Conservation (phyloP, 2,329 filamentous ascomycete species). For the Fulvia fulva region DNA sequence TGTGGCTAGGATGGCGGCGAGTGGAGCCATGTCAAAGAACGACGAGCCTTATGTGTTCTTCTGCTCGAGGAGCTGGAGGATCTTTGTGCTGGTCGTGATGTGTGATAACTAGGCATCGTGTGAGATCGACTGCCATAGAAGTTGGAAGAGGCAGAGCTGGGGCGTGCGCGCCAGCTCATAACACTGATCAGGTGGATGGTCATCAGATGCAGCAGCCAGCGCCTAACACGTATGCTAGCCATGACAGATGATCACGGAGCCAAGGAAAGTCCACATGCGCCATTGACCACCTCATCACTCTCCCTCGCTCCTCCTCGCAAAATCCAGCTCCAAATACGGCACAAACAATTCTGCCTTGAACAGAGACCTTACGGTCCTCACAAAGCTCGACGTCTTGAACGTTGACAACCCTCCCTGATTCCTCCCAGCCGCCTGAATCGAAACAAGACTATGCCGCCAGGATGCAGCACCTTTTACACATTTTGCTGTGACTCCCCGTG, state of each 20-base stretch:
- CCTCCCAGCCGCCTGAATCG: conserved; percentile 6
- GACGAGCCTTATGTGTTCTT: background rate
- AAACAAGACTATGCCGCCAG: conserved; percentile 14
- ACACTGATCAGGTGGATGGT: too few species aligned
- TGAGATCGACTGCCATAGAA: too few species aligned
- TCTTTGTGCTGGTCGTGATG: background rate
- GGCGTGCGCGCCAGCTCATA: too few species aligned
- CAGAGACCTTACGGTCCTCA: conserved; percentile 15
- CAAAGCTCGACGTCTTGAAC: conserved; percentile 15
- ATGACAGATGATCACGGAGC: too few species aligned
- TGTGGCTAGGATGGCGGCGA: background rate
- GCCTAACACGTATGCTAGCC: too few species aligned
- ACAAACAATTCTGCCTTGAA: conserved; percentile 14
- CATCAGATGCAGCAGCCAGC: too few species aligned
- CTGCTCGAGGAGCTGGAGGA: background rate
- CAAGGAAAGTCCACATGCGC: too few species aligned
- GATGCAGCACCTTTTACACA: conserved; percentile 15
- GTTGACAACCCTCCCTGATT: conserved; percentile 5
- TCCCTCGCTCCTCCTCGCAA: too few species aligned
- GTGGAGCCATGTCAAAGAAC: background rate
- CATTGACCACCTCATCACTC: background rate
- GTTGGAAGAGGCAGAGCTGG: too few species aligned
- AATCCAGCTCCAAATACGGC: conserved; percentile 8
- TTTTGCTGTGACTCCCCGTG: conserved; percentile 2
- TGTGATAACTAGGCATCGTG: too few species aligned